Evolutionary conservation across 2,329 filamentous ascomycete genomes (phyloP).

Genomic region (Myriosclerotinia scirpicola): DNA sequence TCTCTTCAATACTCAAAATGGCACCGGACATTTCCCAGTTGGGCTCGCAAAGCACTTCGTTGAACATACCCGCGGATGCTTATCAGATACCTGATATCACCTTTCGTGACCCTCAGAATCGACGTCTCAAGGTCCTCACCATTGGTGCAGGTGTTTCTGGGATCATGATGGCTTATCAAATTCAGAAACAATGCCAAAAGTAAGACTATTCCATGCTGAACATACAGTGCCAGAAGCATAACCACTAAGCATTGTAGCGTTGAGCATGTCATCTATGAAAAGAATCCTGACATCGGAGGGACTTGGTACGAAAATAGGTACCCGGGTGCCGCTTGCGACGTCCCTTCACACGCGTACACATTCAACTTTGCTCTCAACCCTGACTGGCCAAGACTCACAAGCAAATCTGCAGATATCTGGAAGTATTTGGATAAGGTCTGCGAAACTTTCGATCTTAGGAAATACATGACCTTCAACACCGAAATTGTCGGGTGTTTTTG

Average conservation of each 20-base stretch:
- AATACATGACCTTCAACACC: slow-evolving; percentile 54
- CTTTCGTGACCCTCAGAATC: slow-evolving; percentile 42
- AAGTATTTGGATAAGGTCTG: slow-evolving; percentile 50
- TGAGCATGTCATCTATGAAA: slow-evolving; percentile 50
- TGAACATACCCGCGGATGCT: background rate
- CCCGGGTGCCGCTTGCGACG: slow-evolving; percentile 52
- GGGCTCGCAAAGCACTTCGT: background rate
- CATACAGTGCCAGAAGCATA: background rate
- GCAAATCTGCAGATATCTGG: slow-evolving; percentile 58
- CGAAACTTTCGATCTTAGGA: slow-evolving; percentile 49
- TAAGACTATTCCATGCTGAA: slow-evolving; percentile 3
- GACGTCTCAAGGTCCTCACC: slow-evolving; percentile 49
- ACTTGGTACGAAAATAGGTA: slow-evolving; percentile 53
- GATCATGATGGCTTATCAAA: slow-evolving; percentile 50
- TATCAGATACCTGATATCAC: slow-evolving; percentile 27
- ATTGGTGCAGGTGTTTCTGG: slow-evolving; percentile 51
- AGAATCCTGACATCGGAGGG: slow-evolving; percentile 47
- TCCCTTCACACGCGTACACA: slow-evolving; percentile 36
- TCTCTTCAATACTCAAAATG: background rate
- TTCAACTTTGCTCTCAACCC: slow-evolving; percentile 61
- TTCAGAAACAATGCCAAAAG: slow-evolving; percentile 45
- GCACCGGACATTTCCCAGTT: background rate
- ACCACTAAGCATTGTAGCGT: slow-evolving; percentile 40
- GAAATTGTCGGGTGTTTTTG: slow-evolving; percentile 49
- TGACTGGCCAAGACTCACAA: slow-evolving; percentile 57